Evolutionary conservation across 805 yeast species (phyloP), one percentile per base, ranked within the genome.

Genomic region (Starmerella tilneyi): DNA sequence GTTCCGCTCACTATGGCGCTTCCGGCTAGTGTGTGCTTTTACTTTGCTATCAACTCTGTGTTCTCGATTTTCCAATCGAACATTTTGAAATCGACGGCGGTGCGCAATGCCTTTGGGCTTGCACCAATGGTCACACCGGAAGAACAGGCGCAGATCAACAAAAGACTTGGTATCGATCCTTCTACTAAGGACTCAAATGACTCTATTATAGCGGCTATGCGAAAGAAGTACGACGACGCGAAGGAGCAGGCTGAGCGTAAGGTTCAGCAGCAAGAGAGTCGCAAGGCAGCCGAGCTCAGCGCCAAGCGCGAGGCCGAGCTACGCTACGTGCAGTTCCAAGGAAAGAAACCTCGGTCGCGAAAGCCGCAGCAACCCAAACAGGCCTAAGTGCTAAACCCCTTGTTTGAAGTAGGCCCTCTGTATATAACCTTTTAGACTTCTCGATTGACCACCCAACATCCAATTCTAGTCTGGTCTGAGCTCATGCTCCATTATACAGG

Each of bases 1-100:
- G 79, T 89, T 50, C 78, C 88, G n/a, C 76, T 89, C 54, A 89
- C 96, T 4, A 83, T 82, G 81, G 73, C 79, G 43, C 72, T 89
- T 58, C 80, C 94, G 2, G 75, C 94, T 2, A 94, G 83, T 30
- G 85, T 86, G 28, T 79, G 88, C 51, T 69, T 85, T 41, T 92
- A 88, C 61, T 84, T 89, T 63, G 79, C 89, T 5, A 77, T 82
- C 29, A 85, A 86, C 60, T 84, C 94, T 46, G 52, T 77, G 12
- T 76, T 75, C 56, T 82, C 96, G 0, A 73, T 83, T 41, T 38
- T 75, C 16, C 97, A 89, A 67, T 75, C 89, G 9, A 59, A 74
- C 41, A 56, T 81, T 20, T 70, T 92, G 56, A 77, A 81, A 62
- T 73, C 70, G 50, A 64, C 72, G 43, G 53, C 63, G 45, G 74